Evolutionary conservation across 1,284 basidiomycete species (phyloP).

Genomic region (Boletus austroedulis): DNA sequence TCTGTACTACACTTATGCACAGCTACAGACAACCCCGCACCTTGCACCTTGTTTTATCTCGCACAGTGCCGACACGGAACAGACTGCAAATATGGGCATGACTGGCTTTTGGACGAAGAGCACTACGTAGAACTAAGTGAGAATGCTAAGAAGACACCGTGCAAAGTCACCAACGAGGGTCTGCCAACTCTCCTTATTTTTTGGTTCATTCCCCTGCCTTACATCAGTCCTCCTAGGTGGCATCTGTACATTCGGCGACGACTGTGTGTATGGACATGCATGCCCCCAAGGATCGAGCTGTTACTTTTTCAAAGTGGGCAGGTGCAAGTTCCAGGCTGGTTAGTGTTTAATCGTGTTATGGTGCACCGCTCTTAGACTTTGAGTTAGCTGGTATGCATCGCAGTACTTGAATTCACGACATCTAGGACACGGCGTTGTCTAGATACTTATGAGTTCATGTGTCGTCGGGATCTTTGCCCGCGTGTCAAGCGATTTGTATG

Average conservation of each 20-base stretch:
- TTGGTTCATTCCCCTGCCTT: background rate
- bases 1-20: constrained; percentile 7
- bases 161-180: constrained; percentile 55
- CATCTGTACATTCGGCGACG: constrained; percentile 52
- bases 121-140: constrained; percentile 48
- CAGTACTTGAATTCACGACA: constrained; percentile 16
- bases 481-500: constrained; percentile 32
- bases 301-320: constrained; percentile 50
- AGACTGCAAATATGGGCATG: constrained; percentile 56
- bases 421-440: constrained; percentile 12
- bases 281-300: constrained; percentile 51
- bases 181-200: constrained; percentile 5
- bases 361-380: constrained; percentile 15
- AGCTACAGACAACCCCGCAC: constrained; percentile 50
- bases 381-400: constrained; percentile 38
- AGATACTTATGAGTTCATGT: constrained; percentile 11
- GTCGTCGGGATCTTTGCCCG: constrained; percentile 14
- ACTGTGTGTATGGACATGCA: constrained; percentile 59
- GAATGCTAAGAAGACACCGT: constrained; percentile 59
- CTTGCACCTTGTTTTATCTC: constrained; percentile 62
- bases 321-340: constrained; percentile 61
- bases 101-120: constrained; percentile 52
- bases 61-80: constrained; percentile 52
- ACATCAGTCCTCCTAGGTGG: constrained; percentile 41
- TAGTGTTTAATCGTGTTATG: constrained; percentile 24